These are phyloP conservation scores for Mariannaea sp. DNA, from an alignment of 2,329 filamentous ascomycete genomes.

Conservation along the genomic window DNA sequence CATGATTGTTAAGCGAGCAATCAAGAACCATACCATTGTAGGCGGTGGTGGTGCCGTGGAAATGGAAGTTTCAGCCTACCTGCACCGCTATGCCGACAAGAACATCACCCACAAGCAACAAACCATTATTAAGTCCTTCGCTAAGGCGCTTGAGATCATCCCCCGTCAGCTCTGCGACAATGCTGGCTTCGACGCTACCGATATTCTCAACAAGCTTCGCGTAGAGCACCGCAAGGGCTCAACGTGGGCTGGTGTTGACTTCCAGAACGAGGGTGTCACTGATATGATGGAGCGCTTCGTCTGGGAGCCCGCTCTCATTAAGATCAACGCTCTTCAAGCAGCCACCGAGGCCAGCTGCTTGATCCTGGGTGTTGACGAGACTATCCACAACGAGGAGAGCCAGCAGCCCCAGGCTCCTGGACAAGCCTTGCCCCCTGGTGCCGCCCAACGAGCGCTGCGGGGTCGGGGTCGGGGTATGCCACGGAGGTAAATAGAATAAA, in stretches of 20 bases:
- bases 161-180: constrained; percentile 98
- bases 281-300: constrained; percentile 97
- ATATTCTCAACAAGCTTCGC: constrained; percentile 93
- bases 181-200: constrained; percentile 95
- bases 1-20: constrained; percentile 99
- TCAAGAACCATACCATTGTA: constrained; percentile 93
- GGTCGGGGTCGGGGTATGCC: constrained; percentile 90
- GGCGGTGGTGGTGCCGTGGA: constrained; percentile 93
- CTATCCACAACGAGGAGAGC: constrained; percentile 97
- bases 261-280: constrained; percentile 85
- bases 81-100: constrained; percentile 90
- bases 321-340: constrained; percentile 95
- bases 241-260: constrained; percentile 95
- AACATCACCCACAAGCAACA: constrained; percentile 96
- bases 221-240: constrained; percentile 95
- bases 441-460: constrained; percentile 85
- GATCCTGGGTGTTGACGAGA: constrained; percentile 96
- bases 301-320: constrained; percentile 95
- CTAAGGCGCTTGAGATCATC: constrained; percentile 95
- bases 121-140: constrained; percentile 95
- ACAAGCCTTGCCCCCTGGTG: constrained; percentile 74
- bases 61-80: constrained; percentile 95
- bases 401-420: constrained; percentile 79
- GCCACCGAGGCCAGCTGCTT: constrained; percentile 94
- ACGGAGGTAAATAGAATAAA: constrained; percentile 61